Evolutionary conservation across 2,329 filamentous ascomycete genomes (phyloP), one percentile per base, ranked within the genome.

Genomic region (Cyphellophora europaea): DNA sequence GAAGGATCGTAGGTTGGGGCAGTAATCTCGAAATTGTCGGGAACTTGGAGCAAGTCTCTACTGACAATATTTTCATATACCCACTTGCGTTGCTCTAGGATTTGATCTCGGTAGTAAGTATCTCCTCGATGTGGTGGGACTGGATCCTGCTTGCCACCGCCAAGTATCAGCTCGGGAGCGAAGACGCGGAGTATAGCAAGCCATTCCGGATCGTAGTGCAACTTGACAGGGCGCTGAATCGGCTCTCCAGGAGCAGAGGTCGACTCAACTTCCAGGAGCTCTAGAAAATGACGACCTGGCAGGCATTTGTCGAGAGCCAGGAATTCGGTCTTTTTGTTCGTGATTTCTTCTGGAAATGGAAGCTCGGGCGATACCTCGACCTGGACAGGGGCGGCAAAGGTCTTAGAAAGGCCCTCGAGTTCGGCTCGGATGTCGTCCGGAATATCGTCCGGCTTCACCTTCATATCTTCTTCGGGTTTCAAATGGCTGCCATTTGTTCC

Each of bases 141-240:
- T 25, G 59, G 57, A 1, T 71, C 68, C 5, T 61, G 53, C 4
- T 66, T 66, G 43, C 80, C 67, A 38, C 80, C 79, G 29, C 84
- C 82, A 23, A 89, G 63, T 2, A 63, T 58, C 2, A 91, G 66
- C 27, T 75, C 68, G 3, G 66, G 49, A 27, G 82, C 75, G 52
- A 96, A 93, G 5, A 78, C 80, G 27, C 89, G 82, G 10, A 80
- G 88, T 44, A 98, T 95, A 27, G 91, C 82, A 5, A 98, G 77
- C 89, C 89, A 98, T 62, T 98, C 91, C 8, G 79, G 76, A 56
- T 98, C 91, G 54, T 98, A 96, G 31, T 77, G 65, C 1, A 95
- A 67, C 8, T 63, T 66, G 47, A 76, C 72, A 1, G 77, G 76
- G 2, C 65, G 58, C 11, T 62, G 6, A 16, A 49, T 32, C n/a